Evolutionary conservation across 345 rosid species (phyloP).

Genomic region (Eucalyptus sideroxylon): DNA sequence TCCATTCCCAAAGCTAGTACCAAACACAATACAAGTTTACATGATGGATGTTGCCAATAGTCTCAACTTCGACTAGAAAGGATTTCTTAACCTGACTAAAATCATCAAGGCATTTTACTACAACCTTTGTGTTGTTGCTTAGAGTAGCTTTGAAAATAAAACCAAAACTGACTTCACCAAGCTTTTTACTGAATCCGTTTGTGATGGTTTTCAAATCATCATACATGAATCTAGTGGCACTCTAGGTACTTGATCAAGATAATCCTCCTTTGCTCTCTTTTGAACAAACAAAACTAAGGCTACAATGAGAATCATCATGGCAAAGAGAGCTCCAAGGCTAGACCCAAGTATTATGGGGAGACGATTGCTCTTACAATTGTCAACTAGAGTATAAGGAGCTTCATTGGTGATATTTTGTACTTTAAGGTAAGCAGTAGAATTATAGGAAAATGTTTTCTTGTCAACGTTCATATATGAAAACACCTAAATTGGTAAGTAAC

Average conservation of each 20-base stretch:
- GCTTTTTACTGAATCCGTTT: not conserved
- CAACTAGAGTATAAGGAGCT: not conserved
- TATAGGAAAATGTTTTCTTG: not conserved
- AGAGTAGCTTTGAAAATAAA: constrained; percentile 2
- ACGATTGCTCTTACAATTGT: not conserved
- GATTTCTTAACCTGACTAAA: not conserved
- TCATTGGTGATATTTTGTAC: not conserved
- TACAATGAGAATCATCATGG: not conserved
- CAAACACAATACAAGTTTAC: not conserved
- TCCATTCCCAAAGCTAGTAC: no score
- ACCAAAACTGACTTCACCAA: constrained; percentile 7
- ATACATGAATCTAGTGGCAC: not conserved
- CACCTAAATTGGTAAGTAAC: not conserved
- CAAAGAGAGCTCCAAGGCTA: not conserved
- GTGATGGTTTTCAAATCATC: not conserved
- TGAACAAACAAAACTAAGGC: not conserved
- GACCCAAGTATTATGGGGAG: not conserved
- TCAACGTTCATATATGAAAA: not conserved
- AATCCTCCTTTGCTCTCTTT: not conserved
- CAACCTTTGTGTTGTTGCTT: not conserved
- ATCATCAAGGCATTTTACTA: constrained; percentile 5
- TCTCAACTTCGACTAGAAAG: constrained; percentile 14
- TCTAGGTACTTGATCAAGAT: not conserved
- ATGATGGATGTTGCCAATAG: constrained; percentile 10
- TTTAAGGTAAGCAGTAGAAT: not conserved